Conservation (phyloP, 129 eudicot genomes). For the Lactuca saligna region DNA sequence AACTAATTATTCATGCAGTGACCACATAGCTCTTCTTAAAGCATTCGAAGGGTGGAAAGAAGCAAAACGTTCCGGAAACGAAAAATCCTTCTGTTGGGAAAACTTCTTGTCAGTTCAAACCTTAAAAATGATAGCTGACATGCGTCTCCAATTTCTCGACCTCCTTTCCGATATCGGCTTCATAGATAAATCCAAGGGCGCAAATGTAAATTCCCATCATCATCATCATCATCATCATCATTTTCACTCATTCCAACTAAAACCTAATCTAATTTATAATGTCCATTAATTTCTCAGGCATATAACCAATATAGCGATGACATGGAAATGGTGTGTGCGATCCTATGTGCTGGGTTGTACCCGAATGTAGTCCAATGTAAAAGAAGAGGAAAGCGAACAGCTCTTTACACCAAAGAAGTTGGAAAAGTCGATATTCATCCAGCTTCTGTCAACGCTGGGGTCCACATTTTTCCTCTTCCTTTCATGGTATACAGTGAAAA, state of each 20-base stretch:
- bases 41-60: conserved; percentile 96
- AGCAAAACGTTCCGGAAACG: conserved; percentile 73
- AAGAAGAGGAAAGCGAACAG: conserved; percentile 91
- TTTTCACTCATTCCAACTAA: too few relatives aligned
- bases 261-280: not conserved
- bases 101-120: conserved; percentile 77
- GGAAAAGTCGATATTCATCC: conserved; percentile 99
- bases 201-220: conserved; percentile 47
- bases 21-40: conserved; percentile 92
- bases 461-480: conserved; percentile 84
- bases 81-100: conserved; percentile 84
- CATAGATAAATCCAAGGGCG: conserved; percentile 76
- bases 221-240: too few relatives aligned
- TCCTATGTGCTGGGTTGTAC: conserved; percentile 98
- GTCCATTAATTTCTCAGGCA: conserved; percentile 46
- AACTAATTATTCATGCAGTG: conserved; percentile 47
- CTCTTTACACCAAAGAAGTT: conserved; percentile 83
- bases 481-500: conserved; percentile 93
- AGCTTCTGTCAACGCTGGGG: conserved; percentile 85
- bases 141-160: conserved; percentile 82
- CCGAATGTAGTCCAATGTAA: conserved; percentile 97
- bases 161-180: conserved; percentile 85
- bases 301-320: conserved; percentile 82
- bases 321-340: conserved; percentile 88
- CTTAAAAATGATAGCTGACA: conserved; percentile 91